These are phyloP conservation scores for Acanthamoeba pearcei DNA, from an alignment of 208 protist species.

Conservation along the genomic window DNA sequence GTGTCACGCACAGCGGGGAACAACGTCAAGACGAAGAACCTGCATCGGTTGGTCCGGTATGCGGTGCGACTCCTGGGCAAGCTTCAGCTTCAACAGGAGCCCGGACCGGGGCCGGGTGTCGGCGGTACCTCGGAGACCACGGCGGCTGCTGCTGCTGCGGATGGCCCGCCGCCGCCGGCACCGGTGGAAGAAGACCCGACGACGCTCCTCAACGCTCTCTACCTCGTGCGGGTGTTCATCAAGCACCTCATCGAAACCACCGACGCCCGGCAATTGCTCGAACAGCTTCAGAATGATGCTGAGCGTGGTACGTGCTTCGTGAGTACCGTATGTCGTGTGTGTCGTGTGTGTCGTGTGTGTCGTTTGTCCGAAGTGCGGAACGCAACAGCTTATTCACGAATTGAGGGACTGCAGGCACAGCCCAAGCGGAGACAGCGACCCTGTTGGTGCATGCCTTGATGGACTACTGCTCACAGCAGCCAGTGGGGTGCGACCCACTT, in stretches of 20 bases:
- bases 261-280: neutral
- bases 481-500: neutral
- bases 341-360: too few species aligned
- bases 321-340: neutral
- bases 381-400: too few species aligned
- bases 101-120: too few species aligned
- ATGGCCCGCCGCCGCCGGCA: neutral
- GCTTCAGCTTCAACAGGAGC: neutral
- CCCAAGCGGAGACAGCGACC: neutral
- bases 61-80: neutral
- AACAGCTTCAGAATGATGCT: neutral
- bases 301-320: neutral
- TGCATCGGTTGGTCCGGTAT: neutral
- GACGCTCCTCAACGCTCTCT: constrained; percentile 60
- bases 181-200: constrained; percentile 9
- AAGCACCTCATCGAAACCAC: constrained; percentile 41
- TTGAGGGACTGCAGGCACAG: neutral
- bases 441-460: neutral
- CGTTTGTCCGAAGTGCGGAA: neutral
- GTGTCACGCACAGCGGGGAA: neutral
- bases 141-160: neutral
- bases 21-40: constrained; percentile 63
- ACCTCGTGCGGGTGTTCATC: constrained; percentile 30
- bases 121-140: neutral
- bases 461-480: constrained; percentile 49